Percentiles rank a stretch among this genome's conserved stretches.
Conservation (phyloP, 2,329 filamentous ascomycete genomes). For the Stromatinia cepivora region DNA sequence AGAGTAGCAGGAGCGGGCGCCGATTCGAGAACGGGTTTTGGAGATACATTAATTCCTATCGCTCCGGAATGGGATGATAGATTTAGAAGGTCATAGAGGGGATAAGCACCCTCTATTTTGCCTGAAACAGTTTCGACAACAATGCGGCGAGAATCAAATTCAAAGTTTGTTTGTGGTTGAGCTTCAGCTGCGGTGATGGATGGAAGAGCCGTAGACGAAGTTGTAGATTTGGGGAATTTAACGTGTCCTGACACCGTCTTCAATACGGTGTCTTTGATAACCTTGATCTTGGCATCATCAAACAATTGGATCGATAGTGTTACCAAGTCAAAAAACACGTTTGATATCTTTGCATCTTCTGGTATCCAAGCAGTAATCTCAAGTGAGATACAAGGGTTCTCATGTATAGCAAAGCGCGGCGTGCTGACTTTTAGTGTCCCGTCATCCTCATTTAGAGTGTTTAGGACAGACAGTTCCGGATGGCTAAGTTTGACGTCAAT, state of each 20-base stretch:
- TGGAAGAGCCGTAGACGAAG: neutral
- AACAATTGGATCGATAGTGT: slow-evolving; percentile 31
- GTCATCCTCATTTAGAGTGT: slow-evolving; percentile 31
- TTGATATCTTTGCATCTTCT: slow-evolving; percentile 33
- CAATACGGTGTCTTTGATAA: slow-evolving; percentile 30
- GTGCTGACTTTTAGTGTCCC: slow-evolving; percentile 34
- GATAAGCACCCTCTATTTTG: slow-evolving; percentile 35
- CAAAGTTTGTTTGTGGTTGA: neutral
- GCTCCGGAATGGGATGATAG: slow-evolving; percentile 34
- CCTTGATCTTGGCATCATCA: slow-evolving; percentile 35
- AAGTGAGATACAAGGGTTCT: slow-evolving; percentile 36
- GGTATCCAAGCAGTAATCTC: slow-evolving; percentile 40
- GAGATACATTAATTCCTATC: slow-evolving; percentile 31
- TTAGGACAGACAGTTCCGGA: slow-evolving; percentile 27
- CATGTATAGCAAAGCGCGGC: slow-evolving; percentile 28
- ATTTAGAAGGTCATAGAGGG: slow-evolving; percentile 36
- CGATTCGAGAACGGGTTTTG: slow-evolving; percentile 29
- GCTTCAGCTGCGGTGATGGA: slow-evolving; percentile 23
- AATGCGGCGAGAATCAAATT: slow-evolving; percentile 32
- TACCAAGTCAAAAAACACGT: slow-evolving; percentile 31
- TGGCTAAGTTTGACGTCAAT: slow-evolving; percentile 35
- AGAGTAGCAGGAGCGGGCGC: slow-evolving; percentile 35
- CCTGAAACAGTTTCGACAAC: slow-evolving; percentile 36
- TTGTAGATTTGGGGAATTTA: slow-evolving; percentile 28
- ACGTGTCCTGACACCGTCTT: slow-evolving; percentile 32